Evolutionary conservation across 805 yeast genomes (phyloP), one percentile per base, ranked within the genome.

Genomic region (Candida saitoana): DNA sequence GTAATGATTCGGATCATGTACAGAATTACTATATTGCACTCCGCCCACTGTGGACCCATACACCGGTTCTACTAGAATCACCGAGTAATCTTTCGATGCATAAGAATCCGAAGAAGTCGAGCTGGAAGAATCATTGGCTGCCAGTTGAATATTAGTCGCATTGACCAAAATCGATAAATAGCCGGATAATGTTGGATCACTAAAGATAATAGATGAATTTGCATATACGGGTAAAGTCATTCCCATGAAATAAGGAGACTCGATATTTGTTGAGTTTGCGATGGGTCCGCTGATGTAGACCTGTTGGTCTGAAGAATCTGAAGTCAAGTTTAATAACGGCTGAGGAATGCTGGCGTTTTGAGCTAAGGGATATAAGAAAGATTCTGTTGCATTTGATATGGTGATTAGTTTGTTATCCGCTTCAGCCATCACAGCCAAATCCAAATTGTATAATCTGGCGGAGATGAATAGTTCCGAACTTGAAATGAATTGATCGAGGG

Each of bases 191-290:
- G 75, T 71, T 3, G 84, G 80, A n/a, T 71, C 63, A 5, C 62
- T 24, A 17, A 82, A 62, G 17, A 86, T 81, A 17, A 86, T 82
- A 2, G 95, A 82, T n/a, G 82, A 72, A 49, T 84, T 83, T 14
- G 87, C 76, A 51, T 73, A 82, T 2, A 89, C 74, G 0, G 96
- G 93, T 3, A 87, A 50, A 0, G 96, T 84, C 62, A 89, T 65
- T 0, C 96, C 87, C 73, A 87, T 67, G 49, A 79, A 74, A 51
- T 74, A 82, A 5, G 42, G 37, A 5, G 31, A 7, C 8, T 36
- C 20, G 9, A 17, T n/a, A 36, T 55, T 49, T 3, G 58, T 39
- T 9, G 54, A 38, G 49, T 79, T 77, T 14, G 63, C 40, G 1
- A 77, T 66, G 0, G 96, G 96, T 3, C 95, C 95, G 1, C 81